These are phyloP conservation scores for Ophiostoma piceae DNA, from an alignment of 2,329 filamentous ascomycete genomes.

Conservation along the genomic window DNA sequence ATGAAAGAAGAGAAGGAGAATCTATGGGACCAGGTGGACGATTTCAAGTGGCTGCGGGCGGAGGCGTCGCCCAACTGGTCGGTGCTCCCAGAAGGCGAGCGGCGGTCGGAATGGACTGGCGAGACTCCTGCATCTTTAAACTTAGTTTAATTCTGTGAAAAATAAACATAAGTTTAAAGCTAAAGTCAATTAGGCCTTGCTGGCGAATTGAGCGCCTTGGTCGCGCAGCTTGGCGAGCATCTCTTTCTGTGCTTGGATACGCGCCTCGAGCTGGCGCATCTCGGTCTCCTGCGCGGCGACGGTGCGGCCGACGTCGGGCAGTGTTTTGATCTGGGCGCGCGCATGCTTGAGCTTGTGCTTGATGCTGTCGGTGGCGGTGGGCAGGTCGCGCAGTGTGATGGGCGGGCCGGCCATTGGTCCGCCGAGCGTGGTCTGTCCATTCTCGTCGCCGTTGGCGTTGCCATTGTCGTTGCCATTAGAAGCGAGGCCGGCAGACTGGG, in stretches of 20 bases:
- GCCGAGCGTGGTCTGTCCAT: conserved; percentile 20
- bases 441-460: conserved; percentile 36
- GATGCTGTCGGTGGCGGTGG: conserved; percentile 68
- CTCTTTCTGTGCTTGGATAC: conserved; percentile 57
- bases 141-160: neutral
- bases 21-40: conserved; percentile 85
- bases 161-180: neutral
- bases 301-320: conserved; percentile 66
- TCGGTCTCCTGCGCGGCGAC: conserved; percentile 66
- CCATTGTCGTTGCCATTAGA: conserved; percentile 26
- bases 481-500: conserved; percentile 34
- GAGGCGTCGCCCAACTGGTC: conserved; percentile 87
- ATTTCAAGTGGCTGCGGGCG: conserved; percentile 94
- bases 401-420: conserved; percentile 24
- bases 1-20: conserved; percentile 45
- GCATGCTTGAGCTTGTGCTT: conserved; percentile 82
- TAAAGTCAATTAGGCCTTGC: conserved; percentile 35
- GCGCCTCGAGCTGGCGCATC: conserved; percentile 59
- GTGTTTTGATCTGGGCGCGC: conserved; percentile 55
- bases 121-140: conserved; percentile 39
- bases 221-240: conserved; percentile 52
- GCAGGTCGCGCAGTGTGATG: conserved; percentile 65
- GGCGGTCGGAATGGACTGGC: conserved; percentile 59
- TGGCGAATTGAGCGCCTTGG: conserved; percentile 42
- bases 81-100: conserved; percentile 56